Percentiles rank a stretch among this genome's conserved stretches.
phyloP scores from a whole-genome alignment of 2,329 filamentous ascomycete genomes.

The Gnomoniopsis smithogilvyi region DNA sequence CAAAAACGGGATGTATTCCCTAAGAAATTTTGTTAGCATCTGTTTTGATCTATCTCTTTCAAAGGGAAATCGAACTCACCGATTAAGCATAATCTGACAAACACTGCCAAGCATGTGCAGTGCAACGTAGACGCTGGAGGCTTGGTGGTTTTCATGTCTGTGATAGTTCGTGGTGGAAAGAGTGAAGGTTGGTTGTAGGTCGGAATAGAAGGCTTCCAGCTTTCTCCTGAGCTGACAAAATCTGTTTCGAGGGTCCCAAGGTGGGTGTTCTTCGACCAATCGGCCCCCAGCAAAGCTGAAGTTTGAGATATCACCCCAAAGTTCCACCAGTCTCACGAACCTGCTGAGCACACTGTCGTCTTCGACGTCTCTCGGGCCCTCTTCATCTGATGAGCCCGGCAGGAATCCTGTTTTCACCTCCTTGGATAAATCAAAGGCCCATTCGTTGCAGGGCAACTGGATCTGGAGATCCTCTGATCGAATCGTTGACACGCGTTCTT shows the following conservation, averaged over 20 bases:
- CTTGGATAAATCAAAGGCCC: slow-evolving; percentile 60
- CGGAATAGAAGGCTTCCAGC: slow-evolving; percentile 49
- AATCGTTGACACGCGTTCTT: slow-evolving; percentile 58
- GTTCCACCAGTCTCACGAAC: slow-evolving; percentile 56
- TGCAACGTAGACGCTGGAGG: slow-evolving; percentile 62
- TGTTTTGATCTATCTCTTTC: not conserved
- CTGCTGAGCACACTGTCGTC: slow-evolving; percentile 49
- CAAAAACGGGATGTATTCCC: slow-evolving; percentile 64
- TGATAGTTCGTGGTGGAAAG: slow-evolving; percentile 61
- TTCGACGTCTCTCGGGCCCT: slow-evolving; percentile 24
- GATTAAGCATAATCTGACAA: slow-evolving; percentile 65
- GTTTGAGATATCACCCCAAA: slow-evolving; percentile 56
- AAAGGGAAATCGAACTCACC: slow-evolving; percentile 26
- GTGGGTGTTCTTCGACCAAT: slow-evolving; percentile 47
- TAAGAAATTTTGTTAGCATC: not conserved
- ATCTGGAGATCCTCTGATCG: slow-evolving; percentile 58
- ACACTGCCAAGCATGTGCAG: slow-evolving; percentile 65
- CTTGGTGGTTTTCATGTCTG: slow-evolving; percentile 61
- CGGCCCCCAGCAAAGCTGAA: slow-evolving; percentile 53
- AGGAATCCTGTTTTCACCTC: slow-evolving; percentile 54
- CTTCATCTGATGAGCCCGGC: slow-evolving; percentile 18
- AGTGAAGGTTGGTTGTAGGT: slow-evolving; percentile 53
- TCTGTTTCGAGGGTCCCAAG: slow-evolving; percentile 55
- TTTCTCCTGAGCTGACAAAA: slow-evolving; percentile 52
- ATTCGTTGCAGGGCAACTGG: slow-evolving; percentile 65